phyloP scores from a whole-genome alignment of 306 rosid species.

The Chamaecrista fasciculata region DNA sequence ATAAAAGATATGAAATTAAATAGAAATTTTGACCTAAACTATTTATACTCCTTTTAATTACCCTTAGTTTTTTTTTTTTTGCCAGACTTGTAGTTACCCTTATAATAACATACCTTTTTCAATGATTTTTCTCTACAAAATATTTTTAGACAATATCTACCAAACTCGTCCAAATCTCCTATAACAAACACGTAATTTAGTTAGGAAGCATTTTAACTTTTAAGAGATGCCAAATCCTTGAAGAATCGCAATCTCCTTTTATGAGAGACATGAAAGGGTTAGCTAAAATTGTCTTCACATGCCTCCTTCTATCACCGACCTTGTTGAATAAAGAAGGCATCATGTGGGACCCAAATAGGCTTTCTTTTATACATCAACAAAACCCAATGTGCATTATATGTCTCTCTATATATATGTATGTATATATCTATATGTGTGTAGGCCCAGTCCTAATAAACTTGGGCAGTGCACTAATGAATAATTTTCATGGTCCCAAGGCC shows the following conservation, averaged over 20 bases:
- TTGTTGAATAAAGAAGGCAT: conserved; percentile 17
- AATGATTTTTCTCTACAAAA: no score
- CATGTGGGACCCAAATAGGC: conserved; percentile 32
- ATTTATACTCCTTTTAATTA: no score
- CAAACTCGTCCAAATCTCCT: no score
- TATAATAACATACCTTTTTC: no score
- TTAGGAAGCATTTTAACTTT: conserved; percentile 9
- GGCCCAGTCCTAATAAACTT: not conserved
- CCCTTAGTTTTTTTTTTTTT: no score
- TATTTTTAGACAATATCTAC: no score
- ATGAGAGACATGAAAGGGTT: conserved; percentile 24
- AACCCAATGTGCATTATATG: conserved; percentile 11
- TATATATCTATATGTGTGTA: no score
- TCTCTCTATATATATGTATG: no score
- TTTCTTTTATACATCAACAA: not conserved
- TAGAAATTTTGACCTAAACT: no score
- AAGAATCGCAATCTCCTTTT: conserved; percentile 16
- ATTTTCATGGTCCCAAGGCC: not conserved
- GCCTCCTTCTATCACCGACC: conserved; percentile 40
- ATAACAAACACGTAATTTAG: not conserved
- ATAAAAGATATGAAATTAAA: no score
- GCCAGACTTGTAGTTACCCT: no score
- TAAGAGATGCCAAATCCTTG: conserved; percentile 9
- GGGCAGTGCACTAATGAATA: conserved; percentile 2
- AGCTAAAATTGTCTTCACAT: conserved; percentile 40